Conservation (phyloP, 352 stramenopile genomes). For the Globisporangium carolinianum region DNA sequence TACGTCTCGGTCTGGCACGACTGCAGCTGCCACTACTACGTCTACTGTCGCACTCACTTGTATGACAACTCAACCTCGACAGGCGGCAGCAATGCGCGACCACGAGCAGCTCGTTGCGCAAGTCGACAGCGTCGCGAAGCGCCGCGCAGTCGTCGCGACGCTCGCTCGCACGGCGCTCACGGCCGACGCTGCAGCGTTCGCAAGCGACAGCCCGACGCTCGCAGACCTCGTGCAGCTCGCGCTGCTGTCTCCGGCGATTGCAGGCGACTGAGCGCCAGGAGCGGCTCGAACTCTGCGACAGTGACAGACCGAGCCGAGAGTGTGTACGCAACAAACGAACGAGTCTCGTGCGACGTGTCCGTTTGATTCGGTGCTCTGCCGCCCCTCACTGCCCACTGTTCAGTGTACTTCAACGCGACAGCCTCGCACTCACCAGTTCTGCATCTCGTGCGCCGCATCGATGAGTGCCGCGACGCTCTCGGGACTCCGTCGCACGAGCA, state of each 20-base stretch:
- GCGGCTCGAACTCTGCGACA: background rate
- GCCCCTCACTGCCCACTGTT: too few species aligned
- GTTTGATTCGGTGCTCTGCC: too few species aligned
- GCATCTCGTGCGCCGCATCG: constrained; percentile 63
- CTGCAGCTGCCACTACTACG: background rate
- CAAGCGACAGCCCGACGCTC: constrained; percentile 1
- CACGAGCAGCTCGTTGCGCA: constrained; percentile 20
- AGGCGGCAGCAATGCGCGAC: constrained; percentile 33
- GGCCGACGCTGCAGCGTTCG: background rate
- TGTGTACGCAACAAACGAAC: background rate
- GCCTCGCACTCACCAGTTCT: constrained; percentile 46
- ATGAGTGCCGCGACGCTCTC: constrained; percentile 54
- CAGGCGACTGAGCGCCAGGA: background rate
- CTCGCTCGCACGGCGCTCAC: constrained; percentile 6
- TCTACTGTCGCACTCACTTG: background rate
- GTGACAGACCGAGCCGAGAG: background rate
- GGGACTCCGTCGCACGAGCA: constrained; percentile 65
- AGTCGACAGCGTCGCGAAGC: constrained; percentile 39
- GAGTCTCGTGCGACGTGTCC: background rate
- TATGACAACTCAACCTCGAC: background rate
- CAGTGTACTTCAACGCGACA: too few species aligned
- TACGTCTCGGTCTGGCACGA: constrained; percentile 12
- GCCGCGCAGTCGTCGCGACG: constrained; percentile 28
- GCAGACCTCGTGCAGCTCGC: constrained; percentile 13
- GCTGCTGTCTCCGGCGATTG: constrained; percentile 15